These are phyloP conservation scores for Balamuthia mandrillaris DNA, from an alignment of 208 protist species.

Conservation along the genomic window DNA sequence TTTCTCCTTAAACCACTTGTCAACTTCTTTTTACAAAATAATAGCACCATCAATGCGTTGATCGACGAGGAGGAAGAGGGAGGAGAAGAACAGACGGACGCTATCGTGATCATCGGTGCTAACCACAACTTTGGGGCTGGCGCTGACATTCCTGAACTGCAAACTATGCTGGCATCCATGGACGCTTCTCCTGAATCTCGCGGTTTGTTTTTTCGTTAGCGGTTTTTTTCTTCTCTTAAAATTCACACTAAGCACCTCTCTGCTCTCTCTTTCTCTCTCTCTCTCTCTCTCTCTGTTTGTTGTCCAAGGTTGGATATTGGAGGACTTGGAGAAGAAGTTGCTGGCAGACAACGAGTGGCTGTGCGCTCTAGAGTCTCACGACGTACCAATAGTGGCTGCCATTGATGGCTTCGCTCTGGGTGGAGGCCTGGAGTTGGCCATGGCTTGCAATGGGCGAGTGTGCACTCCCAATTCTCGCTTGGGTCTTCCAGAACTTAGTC, in stretches of 20 bases:
- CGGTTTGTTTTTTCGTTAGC: neutral
- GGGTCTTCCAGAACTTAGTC: conserved; percentile 71
- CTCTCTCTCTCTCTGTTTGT: too few species aligned
- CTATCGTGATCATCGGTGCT: conserved; percentile 1
- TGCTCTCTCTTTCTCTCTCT: too few species aligned
- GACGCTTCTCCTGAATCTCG: neutral
- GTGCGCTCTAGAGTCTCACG: neutral
- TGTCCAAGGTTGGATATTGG: neutral
- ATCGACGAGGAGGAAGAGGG: neutral
- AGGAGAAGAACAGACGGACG: neutral
- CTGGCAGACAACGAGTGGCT: neutral
- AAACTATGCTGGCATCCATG: neutral
- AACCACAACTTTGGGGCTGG: conserved; percentile 19
- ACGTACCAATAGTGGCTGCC: conserved; percentile 42
- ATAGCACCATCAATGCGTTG: too few species aligned
- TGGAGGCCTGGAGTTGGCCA: conserved; percentile 82
- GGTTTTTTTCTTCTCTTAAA: neutral
- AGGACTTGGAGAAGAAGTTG: neutral
- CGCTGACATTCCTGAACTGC: neutral
- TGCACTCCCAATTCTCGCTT: too few species aligned
- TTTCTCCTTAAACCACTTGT: too few species aligned
- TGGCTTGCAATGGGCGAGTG: conserved; percentile 78
- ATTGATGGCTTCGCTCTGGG: conserved; percentile 82
- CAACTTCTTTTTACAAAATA: too few species aligned
- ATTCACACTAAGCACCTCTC: neutral